Evolutionary conservation across 352 stramenopile species (phyloP), one percentile per base, ranked within the genome.

Genomic region (Globisporangium cylindrosporum): DNA sequence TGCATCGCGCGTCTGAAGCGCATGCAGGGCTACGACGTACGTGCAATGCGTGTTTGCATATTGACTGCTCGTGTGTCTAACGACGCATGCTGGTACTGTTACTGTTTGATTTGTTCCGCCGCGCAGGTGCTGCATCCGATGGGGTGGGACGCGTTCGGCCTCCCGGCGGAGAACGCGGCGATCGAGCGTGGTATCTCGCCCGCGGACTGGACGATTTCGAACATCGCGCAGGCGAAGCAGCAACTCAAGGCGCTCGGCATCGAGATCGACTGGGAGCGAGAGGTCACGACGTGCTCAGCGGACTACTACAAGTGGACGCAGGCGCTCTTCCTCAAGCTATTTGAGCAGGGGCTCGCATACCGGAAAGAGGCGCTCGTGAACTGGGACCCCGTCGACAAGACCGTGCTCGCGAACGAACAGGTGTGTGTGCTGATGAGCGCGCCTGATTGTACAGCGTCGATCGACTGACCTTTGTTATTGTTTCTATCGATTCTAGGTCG

Each of bases 291-390:
- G 29, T 99, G 97, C 53, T 81, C 98, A 64, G 72, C 93, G 8
- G 90, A 97, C 51, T 99, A 99, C 80, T 98, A 99, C 70, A 98
- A 98, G 75, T 99, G 98, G 98, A 99, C 98, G 20, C 98, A 99
- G 77, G 99, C 97, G 97, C 91, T 99, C 48, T 99, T 99, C 73
- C 76, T 99, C 27, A 88, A 99, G 76, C 84, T 99, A 53, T 98
- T 97, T 61, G 88, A 98, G 15, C 88, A 94, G 62, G 97, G 97
- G n/a, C 81, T 99, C 34, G 98, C 97, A 25, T 95, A 95, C 62
- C 97, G 98, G 62, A 98, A 96, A 61, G 87, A 98, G 49, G 97
- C 98, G 56, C 84, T 94, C n/a, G 98, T 99, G 34, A 99, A 99
- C 80, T 99, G 98, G 98, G 98, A 99, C 76, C 97, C 98, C 2